Evolutionary conservation across 305 asterid species (phyloP), one percentile per base, ranked within the genome.

Genomic region (Monarda citriodora): DNA sequence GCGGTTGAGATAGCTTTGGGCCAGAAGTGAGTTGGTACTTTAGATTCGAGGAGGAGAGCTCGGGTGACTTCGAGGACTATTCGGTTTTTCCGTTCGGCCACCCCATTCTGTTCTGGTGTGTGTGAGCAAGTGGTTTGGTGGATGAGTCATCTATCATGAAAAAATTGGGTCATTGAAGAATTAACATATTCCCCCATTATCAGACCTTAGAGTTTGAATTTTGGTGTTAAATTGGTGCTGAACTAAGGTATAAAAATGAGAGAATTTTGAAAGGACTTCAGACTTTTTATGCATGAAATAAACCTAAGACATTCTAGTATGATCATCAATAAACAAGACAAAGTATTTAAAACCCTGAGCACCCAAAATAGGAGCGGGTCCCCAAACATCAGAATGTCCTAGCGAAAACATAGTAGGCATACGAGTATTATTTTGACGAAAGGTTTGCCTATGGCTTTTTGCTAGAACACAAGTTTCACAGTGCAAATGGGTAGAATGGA

Each of bases 331-430:
- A 9, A 63, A 63, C 12, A 54, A 26, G 1, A 63, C 0, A 11
- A 52, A 63, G 41, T 52, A 63, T 17, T n/a, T 22, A 25, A 45
- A 11, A 3, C 20, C 36, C 13, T 11, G 8, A n/a, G 34, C 29
- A 12, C 32, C 31, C 18, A 13, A 10, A 12, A 21, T 20, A 34
- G 49, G 61, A 3, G 65, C 44, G 8, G 47, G 56, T 1, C 65
- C 65, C 65, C 65, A 60, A 14, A 60, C 42, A 60, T 60, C 56
- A 17, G 65, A 36, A 29, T 60, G 65, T 6, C 31, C 13, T 17
- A 60, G 21, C 1, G 46, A 47, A 47, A 60, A 60, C 37, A 60
- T 60, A 13, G 37, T 12, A 0, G 25, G 15, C 18, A 52, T 20
- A 23, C 56, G 23, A 21, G 34, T 40, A 40, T 23, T 42, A 7